Base-by-base conservation (phyloP, 352 stramenopile genomes). In the Phytophthora multivora region DNA sequence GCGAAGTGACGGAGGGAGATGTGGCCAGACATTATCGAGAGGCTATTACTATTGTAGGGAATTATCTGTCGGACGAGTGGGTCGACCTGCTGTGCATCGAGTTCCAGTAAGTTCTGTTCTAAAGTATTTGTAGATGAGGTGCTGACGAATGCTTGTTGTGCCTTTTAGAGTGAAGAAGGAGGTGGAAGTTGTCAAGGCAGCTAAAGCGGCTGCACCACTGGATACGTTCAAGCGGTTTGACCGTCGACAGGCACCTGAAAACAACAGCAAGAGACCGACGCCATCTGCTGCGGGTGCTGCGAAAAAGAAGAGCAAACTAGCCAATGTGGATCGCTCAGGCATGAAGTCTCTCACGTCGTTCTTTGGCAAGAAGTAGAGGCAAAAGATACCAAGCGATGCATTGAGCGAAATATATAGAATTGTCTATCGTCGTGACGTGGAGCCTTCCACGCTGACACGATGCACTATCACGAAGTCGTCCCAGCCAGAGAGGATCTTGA, bases 321-420 rank as follows among this genome's bases (percentile, higher is more conserved):
- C 78, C 11, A 91, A 85, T 57, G 80, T 92, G 23, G 77, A 92
- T 36, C 74, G 81, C 43, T 72, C 79, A 8, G 83, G 86, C 16
- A 95, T 95, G 83, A 93, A 93, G 66, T 95, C 84, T 40, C 73
- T 95, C 18, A 88, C 77, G 39, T 92, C 84, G 2, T 95, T 95
- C 51, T 95, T 95, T 49, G 69, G 71, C 10, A 91, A 91, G 55
- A 93, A 95, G 28, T 87, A 80, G 55, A 35, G 30, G 8, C 25
- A 19, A 19, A n/a, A 16, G 8, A 31, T 15, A 16, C 18, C 28
- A 60, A 61, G 25, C 21, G 31, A 51, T 51, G 51, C 45, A 59
- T 58, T 51, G 52, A 56, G 25, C 23, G 2, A n/a, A 64, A 62
- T 68, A 59, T 64, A 68, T 62, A 71, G 54, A 71, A 56, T 25